phyloP scores from a whole-genome alignment of 2,329 filamentous ascomycete species.

The Pestalotiopsis fici region DNA sequence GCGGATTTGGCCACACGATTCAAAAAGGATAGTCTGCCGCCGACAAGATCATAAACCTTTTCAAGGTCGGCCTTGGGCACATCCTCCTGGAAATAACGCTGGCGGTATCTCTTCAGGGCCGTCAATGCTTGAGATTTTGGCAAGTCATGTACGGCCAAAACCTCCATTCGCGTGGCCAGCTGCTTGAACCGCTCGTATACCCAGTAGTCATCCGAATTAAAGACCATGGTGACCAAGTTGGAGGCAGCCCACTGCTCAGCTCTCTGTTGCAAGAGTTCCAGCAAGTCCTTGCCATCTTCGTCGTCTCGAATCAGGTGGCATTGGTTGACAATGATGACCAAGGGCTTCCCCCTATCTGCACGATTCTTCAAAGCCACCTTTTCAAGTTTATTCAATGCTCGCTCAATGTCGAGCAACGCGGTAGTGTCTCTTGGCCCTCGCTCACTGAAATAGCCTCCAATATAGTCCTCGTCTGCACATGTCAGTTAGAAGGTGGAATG shows the following conservation, averaged over 20 bases:
- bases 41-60: constrained; percentile 82
- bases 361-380: constrained; percentile 84
- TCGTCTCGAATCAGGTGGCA: constrained; percentile 90
- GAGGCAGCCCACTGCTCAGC: constrained; percentile 96
- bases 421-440: constrained; percentile 89
- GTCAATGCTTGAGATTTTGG: constrained; percentile 75
- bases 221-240: constrained; percentile 86
- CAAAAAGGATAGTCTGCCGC: constrained; percentile 84
- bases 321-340: constrained; percentile 94
- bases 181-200: constrained; percentile 94
- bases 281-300: constrained; percentile 86
- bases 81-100: constrained; percentile 71
- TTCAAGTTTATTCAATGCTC: constrained; percentile 96
- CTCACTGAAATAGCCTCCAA: constrained; percentile 94
- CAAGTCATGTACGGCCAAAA: constrained; percentile 83
- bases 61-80: constrained; percentile 60
- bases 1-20: constrained; percentile 84
- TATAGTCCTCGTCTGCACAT: constrained; percentile 97
- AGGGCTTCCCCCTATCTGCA: constrained; percentile 61
- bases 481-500: neutral
- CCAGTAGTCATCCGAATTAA: constrained; percentile 99
- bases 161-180: constrained; percentile 91
- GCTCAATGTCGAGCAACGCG: constrained; percentile 90
- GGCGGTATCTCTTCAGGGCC: constrained; percentile 79
- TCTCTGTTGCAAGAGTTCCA: constrained; percentile 92